These are phyloP conservation scores for Trichosporon sp. DNA, from an alignment of 1,284 basidiomycete species.

Conservation along the genomic window DNA sequence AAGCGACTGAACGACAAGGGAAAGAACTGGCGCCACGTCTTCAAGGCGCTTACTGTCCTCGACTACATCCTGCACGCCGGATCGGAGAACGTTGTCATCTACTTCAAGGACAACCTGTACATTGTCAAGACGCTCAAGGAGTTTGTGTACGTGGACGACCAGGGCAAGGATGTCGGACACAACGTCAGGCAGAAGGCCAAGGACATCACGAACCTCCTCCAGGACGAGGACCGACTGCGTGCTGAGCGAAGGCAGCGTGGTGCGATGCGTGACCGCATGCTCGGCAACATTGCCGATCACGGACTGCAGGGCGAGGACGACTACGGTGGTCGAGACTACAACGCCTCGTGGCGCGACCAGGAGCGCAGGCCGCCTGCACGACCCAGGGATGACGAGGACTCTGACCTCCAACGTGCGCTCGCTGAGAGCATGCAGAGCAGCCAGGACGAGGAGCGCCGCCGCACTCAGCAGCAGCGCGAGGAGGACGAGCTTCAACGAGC, in stretches of 20 bases:
- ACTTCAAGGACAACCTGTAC: constrained; percentile 97
- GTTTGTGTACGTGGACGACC: constrained; percentile 95
- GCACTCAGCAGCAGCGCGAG: constrained; percentile 44
- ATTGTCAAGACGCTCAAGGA: constrained; percentile 99
- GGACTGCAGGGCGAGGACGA: constrained; percentile 49
- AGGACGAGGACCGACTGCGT: constrained; percentile 78
- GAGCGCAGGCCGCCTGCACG: constrained; percentile 11
- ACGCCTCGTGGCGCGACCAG: constrained; percentile 2
- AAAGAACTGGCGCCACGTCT: constrained; percentile 99
- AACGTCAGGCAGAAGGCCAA: constrained; percentile 99
- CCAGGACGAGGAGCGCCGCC: constrained; percentile 65
- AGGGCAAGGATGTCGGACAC: constrained; percentile 93
- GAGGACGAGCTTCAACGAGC: constrained; percentile 76
- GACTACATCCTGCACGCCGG: constrained; percentile 97
- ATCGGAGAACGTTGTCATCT: constrained; percentile 96
- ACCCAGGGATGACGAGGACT: constrained; percentile 57
- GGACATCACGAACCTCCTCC: constrained; percentile 94
- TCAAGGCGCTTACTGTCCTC: constrained; percentile 94
- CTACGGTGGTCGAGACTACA: constrained; percentile 34
- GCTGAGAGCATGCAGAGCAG: constrained; percentile 76
- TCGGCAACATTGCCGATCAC: constrained; percentile 54
- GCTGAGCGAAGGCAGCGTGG: constrained; percentile 76
- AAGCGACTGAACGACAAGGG: constrained; percentile 99
- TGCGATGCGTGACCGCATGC: constrained; percentile 92
- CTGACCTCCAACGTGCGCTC: constrained; percentile 73